Conservation (phyloP, 1,284 basidiomycete species). For the Rhodotorula sp. region DNA sequence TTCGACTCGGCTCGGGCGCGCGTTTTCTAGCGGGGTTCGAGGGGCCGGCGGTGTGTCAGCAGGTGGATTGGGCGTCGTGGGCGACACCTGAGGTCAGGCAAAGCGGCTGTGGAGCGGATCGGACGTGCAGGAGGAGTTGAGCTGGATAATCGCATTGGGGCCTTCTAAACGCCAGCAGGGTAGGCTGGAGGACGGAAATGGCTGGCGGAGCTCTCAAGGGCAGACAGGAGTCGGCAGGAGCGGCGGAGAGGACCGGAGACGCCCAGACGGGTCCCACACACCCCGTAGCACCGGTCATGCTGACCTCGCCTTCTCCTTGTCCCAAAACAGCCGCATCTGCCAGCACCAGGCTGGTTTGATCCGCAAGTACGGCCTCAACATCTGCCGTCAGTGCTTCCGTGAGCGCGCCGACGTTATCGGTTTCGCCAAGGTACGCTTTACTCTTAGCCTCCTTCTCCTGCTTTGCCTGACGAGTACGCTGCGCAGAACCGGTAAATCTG, state of each 20-base stretch:
- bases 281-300: neutral
- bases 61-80: too few relatives aligned
- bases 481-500: conserved; percentile 37
- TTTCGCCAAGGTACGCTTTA: conserved; percentile 75
- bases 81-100: too few relatives aligned
- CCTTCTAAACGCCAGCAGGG: too few relatives aligned
- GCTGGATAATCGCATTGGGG: too few relatives aligned
- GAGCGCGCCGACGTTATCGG: conserved; percentile 82
- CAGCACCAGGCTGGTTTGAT: conserved; percentile 95
- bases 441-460: neutral
- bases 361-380: conserved; percentile 70
- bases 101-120: neutral
- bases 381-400: conserved; percentile 95
- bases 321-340: conserved; percentile 73
- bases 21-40: neutral
- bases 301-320: neutral
- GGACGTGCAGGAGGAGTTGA: neutral
- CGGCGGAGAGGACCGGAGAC: neutral
- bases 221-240: too few relatives aligned
- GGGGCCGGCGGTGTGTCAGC: too few relatives aligned
- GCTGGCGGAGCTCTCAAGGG: too few relatives aligned
- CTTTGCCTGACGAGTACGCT: neutral
- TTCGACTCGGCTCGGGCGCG: neutral
- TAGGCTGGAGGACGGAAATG: too few relatives aligned
- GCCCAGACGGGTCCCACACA: neutral